Evolutionary conservation across 495 filamentous ascomycete genomes (phyloP).

Genomic region (Sabuloglossum arenarium): DNA sequence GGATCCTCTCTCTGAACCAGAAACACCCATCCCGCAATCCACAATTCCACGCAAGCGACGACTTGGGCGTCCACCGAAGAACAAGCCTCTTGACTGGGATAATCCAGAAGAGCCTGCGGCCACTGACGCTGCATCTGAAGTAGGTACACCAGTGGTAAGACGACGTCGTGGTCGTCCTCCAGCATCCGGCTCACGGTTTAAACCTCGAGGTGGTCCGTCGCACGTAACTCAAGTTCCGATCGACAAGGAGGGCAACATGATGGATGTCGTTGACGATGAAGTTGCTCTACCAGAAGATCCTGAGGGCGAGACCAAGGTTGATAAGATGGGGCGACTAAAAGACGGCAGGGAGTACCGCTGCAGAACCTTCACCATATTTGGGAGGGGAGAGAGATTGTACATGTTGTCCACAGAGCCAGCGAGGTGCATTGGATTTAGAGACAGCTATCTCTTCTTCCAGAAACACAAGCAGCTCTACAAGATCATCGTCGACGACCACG

Average conservation of each 20-base stretch:
- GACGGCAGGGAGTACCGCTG: slow-evolving; percentile 82
- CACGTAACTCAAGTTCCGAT: slow-evolving; percentile 65
- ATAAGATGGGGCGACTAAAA: slow-evolving; percentile 60
- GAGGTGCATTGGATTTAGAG: slow-evolving; percentile 86
- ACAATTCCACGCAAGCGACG: slow-evolving; percentile 54
- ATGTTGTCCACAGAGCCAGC: slow-evolving; percentile 97
- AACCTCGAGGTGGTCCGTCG: slow-evolving; percentile 49
- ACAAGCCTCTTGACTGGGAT: slow-evolving; percentile 57
- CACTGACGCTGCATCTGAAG: slow-evolving; percentile 29
- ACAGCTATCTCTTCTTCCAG: slow-evolving; percentile 96
- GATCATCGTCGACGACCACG: slow-evolving; percentile 82
- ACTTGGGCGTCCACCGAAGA: slow-evolving; percentile 71
- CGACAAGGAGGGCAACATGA: slow-evolving; percentile 85
- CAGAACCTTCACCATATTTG: slow-evolving; percentile 73
- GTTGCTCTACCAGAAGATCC: slow-evolving; percentile 69
- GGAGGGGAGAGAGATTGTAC: slow-evolving; percentile 70
- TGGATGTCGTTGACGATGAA: slow-evolving; percentile 83
- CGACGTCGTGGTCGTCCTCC: slow-evolving; percentile 50
- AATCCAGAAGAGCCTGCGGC: slow-evolving; percentile 31
- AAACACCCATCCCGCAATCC: slow-evolving; percentile 15
- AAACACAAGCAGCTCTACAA: slow-evolving; percentile 90
- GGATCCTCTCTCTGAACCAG: slow-evolving; percentile 6
- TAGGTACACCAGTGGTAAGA: slow-evolving; percentile 33
- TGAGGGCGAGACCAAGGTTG: slow-evolving; percentile 82
- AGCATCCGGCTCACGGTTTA: slow-evolving; percentile 36